Evolutionary conservation across 2,329 filamentous ascomycete species (phyloP).

Genomic region (Venturia aucupariae): DNA sequence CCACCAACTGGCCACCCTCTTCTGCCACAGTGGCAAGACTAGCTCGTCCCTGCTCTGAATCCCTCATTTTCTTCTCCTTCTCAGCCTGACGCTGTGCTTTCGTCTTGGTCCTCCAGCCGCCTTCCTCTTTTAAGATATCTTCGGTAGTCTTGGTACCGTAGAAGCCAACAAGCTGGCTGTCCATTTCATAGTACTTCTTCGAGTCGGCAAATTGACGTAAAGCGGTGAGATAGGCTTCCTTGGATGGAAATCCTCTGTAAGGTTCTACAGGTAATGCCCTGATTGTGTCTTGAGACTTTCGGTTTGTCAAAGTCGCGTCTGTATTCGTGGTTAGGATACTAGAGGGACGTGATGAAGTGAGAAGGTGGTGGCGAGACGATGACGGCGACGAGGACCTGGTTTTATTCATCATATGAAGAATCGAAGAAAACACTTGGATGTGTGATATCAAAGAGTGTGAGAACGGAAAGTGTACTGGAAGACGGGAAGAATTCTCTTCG

Average conservation of each 20-base stretch:
- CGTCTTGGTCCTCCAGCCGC: neutral
- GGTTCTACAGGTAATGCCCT: neutral
- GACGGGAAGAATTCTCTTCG: neutral
- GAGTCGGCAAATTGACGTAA: neutral
- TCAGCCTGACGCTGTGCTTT: neutral
- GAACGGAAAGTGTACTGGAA: neutral
- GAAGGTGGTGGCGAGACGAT: constrained; percentile 1
- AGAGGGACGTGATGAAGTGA: neutral
- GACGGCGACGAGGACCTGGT: neutral
- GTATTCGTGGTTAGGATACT: neutral
- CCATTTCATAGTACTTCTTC: constrained; percentile 3
- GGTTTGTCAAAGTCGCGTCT: neutral
- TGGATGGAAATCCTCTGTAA: neutral
- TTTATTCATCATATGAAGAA: neutral
- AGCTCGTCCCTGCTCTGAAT: neutral
- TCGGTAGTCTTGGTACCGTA: neutral
- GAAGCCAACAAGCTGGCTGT: neutral
- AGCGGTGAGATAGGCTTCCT: neutral
- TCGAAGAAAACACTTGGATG: neutral
- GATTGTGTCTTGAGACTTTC: neutral
- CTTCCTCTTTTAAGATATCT: neutral
- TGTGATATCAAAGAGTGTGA: neutral
- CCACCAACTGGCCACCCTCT: neutral
- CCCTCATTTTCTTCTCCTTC: neutral
- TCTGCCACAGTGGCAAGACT: neutral